Percentiles rank a stretch among this genome's conserved stretches.
phyloP scores from a whole-genome alignment of 2,329 filamentous ascomycete species.

The Fusarium nematophilum region DNA sequence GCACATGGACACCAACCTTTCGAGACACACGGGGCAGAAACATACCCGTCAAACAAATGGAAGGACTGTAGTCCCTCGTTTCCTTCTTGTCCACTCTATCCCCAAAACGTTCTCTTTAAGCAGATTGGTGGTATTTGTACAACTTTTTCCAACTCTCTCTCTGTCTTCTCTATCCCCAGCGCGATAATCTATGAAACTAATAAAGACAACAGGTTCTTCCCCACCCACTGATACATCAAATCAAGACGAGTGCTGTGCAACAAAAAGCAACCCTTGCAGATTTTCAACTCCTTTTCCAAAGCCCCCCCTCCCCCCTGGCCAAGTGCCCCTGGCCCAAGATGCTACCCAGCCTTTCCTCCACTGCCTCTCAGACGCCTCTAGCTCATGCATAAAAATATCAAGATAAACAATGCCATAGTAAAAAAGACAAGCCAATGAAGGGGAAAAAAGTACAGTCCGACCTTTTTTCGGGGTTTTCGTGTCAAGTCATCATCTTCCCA shows the following conservation, averaged over 20 bases:
- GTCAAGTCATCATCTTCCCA: constrained; percentile 33
- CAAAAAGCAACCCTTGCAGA: constrained; percentile 20
- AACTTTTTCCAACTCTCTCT: constrained; percentile 20
- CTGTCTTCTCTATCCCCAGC: constrained; percentile 30
- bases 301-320: constrained; percentile 28
- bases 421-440: constrained; percentile 36
- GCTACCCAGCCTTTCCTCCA: constrained; percentile 18
- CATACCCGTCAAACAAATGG: constrained; percentile 18
- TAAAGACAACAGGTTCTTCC: constrained; percentile 11
- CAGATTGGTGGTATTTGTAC: constrained; percentile 36
- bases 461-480: constrained; percentile 31
- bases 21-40: constrained; percentile 3
- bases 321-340: constrained; percentile 15
- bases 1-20: constrained; percentile 12
- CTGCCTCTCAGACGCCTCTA: constrained; percentile 34
- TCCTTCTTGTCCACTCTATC: constrained; percentile 14
- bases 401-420: constrained; percentile 24
- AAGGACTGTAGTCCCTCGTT: constrained; percentile 12
- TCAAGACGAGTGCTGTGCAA: constrained; percentile 23
- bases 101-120: constrained; percentile 14
- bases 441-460: constrained; percentile 15
- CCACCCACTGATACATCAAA: not conserved
- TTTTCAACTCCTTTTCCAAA: constrained; percentile 32
- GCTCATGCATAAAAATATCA: constrained; percentile 26
- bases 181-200: constrained; percentile 29